These are phyloP conservation scores for Phytophthora idaei DNA, from an alignment of 352 stramenopile species.

Conservation along the genomic window DNA sequence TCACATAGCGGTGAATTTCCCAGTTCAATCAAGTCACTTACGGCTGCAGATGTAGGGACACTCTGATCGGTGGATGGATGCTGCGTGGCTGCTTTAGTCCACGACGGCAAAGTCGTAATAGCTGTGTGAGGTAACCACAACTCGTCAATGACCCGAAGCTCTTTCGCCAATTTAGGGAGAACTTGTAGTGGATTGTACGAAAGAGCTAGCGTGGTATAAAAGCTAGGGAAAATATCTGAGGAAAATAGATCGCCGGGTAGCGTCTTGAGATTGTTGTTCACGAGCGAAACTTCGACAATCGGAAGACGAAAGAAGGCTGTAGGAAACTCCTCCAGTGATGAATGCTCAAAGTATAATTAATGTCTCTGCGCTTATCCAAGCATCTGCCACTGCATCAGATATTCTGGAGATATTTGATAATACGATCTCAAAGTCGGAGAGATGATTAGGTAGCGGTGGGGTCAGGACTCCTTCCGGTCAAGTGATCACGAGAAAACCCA, in stretches of 20 bases:
- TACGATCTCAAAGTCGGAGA: constrained; percentile 48
- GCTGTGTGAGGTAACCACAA: constrained; percentile 3
- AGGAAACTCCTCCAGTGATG: constrained; percentile 1
- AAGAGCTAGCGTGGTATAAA: neutral
- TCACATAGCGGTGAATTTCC: constrained; percentile 3
- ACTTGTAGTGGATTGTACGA: constrained; percentile 6
- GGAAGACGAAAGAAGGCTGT: neutral
- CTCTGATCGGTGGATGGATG: too few relatives aligned
- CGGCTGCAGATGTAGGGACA: too few relatives aligned
- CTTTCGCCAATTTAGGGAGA: neutral
- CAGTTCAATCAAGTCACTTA: neutral
- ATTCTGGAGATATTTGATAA: constrained; percentile 36
- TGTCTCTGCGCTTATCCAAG: constrained; percentile 16
- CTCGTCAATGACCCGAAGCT: neutral
- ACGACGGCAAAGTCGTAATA: constrained; percentile 2
- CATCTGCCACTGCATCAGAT: constrained; percentile 27
- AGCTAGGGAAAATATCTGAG: neutral
- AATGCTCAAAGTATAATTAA: constrained; percentile 4
- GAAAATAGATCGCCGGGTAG: constrained; percentile 7
- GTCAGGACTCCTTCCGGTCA: constrained; percentile 40
- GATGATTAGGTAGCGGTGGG: constrained; percentile 26
- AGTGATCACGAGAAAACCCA: constrained; percentile 39
- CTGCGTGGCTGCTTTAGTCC: neutral
- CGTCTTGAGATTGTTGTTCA: constrained; percentile 1
- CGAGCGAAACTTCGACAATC: neutral